Evolutionary conservation across 345 rosid species (phyloP), one percentile per base, ranked within the genome.

Genomic region (Erysimum cheiranthoides): DNA sequence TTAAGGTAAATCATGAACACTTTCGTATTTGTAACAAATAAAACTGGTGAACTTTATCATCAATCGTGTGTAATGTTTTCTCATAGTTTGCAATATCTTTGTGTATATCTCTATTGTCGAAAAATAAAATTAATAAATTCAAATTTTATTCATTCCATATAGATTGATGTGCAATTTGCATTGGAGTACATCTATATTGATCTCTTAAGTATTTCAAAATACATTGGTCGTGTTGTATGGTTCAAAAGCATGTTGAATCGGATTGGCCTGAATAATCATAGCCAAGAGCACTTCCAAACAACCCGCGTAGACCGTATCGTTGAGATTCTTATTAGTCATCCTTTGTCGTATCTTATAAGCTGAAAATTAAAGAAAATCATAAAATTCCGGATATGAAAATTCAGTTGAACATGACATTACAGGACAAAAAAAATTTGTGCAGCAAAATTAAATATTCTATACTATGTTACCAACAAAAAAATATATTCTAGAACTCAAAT

Each of bases 1-100:
- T 27, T 47, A 30, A 32, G 7, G 25, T 73, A 31, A 52, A 53
- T 53, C 64, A 31, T 53, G 46, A 73, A 32, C 65, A 10, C 38
- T 18, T 53, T 64, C 13, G 47, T 9, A 18, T 43, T 52, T 30
- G 62, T 54, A 54, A 52, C 12, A 12, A 61, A 54, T 52, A 52
- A 73, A 52, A 9, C 16, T 36, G 61, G 42, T 50, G 68, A 8
- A 2, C 18, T 54, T 3, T 50, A 13, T 18, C 14, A 45, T 32
- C 66, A 73, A 27, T 25, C 71, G 10, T 73, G 8, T 73, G 65
- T 18, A 46, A 56, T 66, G 64, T 40, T 52, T 42, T 63, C 64
- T 73, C 38, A 38, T 51, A 2, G 16, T 39, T 39, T 40, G 49
- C 45, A 35, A 36, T 59, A 25, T 39, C 13, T 61, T 32, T 32